Base-by-base conservation (phyloP, 2,329 filamentous ascomycete species). In the Amauroascus verrucosus region DNA sequence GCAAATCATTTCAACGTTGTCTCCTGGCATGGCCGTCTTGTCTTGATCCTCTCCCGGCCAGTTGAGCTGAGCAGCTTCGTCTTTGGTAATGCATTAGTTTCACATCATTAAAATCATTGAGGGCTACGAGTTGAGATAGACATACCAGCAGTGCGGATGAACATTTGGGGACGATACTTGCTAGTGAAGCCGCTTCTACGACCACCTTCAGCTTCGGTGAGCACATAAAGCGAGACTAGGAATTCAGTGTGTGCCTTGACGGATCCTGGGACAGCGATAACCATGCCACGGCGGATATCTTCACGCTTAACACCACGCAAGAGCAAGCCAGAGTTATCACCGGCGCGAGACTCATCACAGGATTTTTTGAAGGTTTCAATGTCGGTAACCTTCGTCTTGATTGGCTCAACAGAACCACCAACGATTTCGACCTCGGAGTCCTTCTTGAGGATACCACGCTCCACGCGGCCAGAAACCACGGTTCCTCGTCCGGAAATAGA, bases 301-400 rank as follows among this genome's bases (percentile, higher is more conserved):
- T 98, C 93, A 67, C 93, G 89, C 75, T 89, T 90, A 68, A 98
- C 75, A 79, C 93, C 91, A 75, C 93, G 88, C 72, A 98, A 85
- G 52, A 98, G 82, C 35, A 98, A 86, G 68, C 93, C 93, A 24
- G 93, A 96, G 83, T 97, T 98, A 75, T 98, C 93, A 72, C 93
- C 93, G 58, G 93, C 93, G 65, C 87, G 83, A 56, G 91, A 95
- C 75, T 95, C 88, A 55, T 96, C 90, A 74, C 93, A 97, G 48
- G 89, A 94, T 82, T 98, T 98, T 82, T 97, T 96, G 81, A 98
- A 98, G 61, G 91, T 98, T 79, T 98, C 93, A 63, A 98, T 97
- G 68, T 98, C 94, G 67, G 93, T 98, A 61, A 98, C 91, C 80
- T 96, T 97, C 73, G 93, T 97, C 83, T 94, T 96, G 79, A 97